Evolutionary conservation across 2,329 filamentous ascomycete species (phyloP), one percentile per base, ranked within the genome.

Genomic region (Dendryphion nanum): DNA sequence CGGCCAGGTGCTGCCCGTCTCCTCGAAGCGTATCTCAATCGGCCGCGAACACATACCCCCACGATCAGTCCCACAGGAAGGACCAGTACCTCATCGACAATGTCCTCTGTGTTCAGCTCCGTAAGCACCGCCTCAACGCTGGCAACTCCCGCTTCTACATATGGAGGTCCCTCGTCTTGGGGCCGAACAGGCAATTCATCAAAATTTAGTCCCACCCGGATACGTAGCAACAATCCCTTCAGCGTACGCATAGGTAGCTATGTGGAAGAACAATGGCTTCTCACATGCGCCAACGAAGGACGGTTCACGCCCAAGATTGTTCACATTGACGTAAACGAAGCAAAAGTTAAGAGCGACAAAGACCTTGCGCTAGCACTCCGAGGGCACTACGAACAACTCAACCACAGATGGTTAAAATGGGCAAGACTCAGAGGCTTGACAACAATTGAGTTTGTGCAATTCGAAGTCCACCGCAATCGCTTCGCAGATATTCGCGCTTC

Each of bases 401-500:
- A 67, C 32, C 44, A 47, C 6, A 46, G 47, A 20, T 65, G 61
- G 63, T 51, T 55, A 26, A 55, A 55, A 13, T 48, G 55, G 39
- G 45, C 63, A 13, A 53, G 57, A 14, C 40, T 69, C 15, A 50
- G 66, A 6, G 64, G 64, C 2, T 44, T 69, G 6, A 56, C 49
- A 1, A 64, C 55, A 1, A 66, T 69, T 37, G 52, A 64, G 13
- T 69, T 68, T 33, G 62, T 66, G 28, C 38, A 61, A 42, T 66
- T 66, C 37, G 62, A 68, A 49, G 60, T 68, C 6, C 64, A 68
- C 39, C 60, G 60, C 10, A 68, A 67, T 38, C 59, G 64, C 19
- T 64, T 67, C 34, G 63, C 64, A 4, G 66, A 68, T 35, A 67
- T 68, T 8, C 53, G 64, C 6, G 61, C 59, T 5, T 45, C 50